These are phyloP conservation scores for Pyrus hybrid DNA, from an alignment of 331 rosid genomes.

Conservation along the genomic window DNA sequence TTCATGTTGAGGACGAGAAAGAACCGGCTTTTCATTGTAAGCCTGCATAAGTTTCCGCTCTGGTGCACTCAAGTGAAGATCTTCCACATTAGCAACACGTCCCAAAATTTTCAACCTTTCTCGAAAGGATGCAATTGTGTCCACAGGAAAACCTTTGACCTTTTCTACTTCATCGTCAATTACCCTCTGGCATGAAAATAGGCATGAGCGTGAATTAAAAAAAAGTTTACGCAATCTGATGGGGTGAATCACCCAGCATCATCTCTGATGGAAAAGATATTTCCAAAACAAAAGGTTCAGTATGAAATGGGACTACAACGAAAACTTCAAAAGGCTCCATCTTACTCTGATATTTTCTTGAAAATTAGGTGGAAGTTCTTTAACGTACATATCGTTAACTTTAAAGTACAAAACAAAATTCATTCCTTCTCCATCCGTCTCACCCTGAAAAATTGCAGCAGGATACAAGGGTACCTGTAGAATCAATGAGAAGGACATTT, in stretches of 20 bases:
- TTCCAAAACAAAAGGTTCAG: neutral
- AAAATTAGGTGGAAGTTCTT: slow-evolving; percentile 74
- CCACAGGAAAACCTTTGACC: slow-evolving; percentile 83
- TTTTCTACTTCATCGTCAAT: slow-evolving; percentile 84
- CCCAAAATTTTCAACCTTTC: slow-evolving; percentile 92
- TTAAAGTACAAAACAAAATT: slow-evolving; percentile 84
- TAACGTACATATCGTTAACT: slow-evolving; percentile 66
- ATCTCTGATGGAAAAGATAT: neutral
- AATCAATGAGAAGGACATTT: slow-evolving; percentile 12
- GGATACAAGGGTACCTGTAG: slow-evolving; percentile 84
- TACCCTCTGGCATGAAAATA: slow-evolving; percentile 46
- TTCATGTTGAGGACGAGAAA: slow-evolving; percentile 93
- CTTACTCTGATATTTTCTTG: slow-evolving; percentile 88
- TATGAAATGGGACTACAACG: neutral
- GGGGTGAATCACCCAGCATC: neutral
- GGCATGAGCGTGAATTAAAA: neutral
- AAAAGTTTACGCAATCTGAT: neutral
- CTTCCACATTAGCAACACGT: slow-evolving; percentile 79
- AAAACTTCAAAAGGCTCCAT: slow-evolving; percentile 11
- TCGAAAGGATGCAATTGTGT: slow-evolving; percentile 58
- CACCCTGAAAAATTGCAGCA: slow-evolving; percentile 81
- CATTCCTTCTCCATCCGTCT: slow-evolving; percentile 95
- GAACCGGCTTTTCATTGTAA: slow-evolving; percentile 34
- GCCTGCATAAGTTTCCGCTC: slow-evolving; percentile 92
- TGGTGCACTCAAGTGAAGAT: slow-evolving; percentile 72